Evolutionary conservation across 768 basidiomycete species (phyloP).

Genomic region (Phylloporus rhodoxanthus): DNA sequence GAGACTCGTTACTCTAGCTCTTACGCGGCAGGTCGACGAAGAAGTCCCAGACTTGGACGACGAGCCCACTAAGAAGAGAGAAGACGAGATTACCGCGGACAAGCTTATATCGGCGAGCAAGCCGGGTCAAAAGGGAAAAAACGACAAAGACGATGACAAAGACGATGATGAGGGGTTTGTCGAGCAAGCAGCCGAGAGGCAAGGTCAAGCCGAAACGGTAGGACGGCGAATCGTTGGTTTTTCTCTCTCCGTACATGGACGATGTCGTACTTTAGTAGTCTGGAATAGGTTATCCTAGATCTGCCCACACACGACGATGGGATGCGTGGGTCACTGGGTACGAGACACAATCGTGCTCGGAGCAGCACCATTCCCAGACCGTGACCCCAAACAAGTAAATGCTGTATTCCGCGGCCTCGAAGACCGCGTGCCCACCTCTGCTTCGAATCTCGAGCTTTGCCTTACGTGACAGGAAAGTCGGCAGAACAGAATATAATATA

Average conservation of each 20-base stretch:
- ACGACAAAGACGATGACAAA: neutral
- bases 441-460: too few relatives aligned
- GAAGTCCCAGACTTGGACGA: slow-evolving; percentile 46
- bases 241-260: neutral
- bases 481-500: too few relatives aligned
- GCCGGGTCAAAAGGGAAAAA: slow-evolving; percentile 4
- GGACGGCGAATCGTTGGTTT: neutral
- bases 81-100: slow-evolving; percentile 46
- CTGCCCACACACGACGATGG: too few relatives aligned
- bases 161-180: neutral
- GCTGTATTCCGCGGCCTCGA: too few relatives aligned
- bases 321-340: too few relatives aligned
- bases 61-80: slow-evolving; percentile 31
- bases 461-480: too few relatives aligned
- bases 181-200: slow-evolving; percentile 16
- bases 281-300: neutral
- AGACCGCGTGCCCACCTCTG: too few relatives aligned
- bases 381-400: too few relatives aligned
- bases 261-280: neutral
- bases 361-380: too few relatives aligned
- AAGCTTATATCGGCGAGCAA: slow-evolving; percentile 56
- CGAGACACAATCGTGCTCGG: too few relatives aligned
- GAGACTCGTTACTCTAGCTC: too few relatives aligned
- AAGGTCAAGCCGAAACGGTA: slow-evolving; percentile 16
- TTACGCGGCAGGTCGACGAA: slow-evolving; percentile 39